These are phyloP conservation scores for Abrus precatorius DNA, from an alignment of 306 rosid genomes.

Conservation along the genomic window DNA sequence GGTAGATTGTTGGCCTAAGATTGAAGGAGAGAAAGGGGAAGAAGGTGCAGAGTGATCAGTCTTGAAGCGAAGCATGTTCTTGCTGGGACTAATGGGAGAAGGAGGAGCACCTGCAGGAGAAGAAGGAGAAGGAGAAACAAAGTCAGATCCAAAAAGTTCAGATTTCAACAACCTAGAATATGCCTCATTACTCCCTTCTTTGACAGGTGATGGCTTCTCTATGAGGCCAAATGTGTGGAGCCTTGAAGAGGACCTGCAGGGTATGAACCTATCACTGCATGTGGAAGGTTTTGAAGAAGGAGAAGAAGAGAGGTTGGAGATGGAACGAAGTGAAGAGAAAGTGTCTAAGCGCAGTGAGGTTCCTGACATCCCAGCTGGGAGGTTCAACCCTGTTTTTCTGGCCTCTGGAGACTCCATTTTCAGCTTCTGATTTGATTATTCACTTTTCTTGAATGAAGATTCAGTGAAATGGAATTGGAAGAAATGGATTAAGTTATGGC, in stretches of 20 bases:
- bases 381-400: conserved; percentile 71
- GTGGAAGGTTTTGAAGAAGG: conserved; percentile 65
- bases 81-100: conserved; percentile 85
- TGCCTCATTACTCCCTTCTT: conserved; percentile 88
- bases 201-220: conserved; percentile 83
- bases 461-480: background rate
- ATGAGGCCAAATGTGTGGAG: conserved; percentile 88
- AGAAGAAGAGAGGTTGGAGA: conserved; percentile 68
- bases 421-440: background rate
- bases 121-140: conserved; percentile 78
- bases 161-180: conserved; percentile 79
- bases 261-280: conserved; percentile 96
- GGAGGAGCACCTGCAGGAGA: conserved; percentile 49
- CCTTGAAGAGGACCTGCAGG: conserved; percentile 93
- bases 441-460: background rate
- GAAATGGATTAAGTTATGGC: background rate
- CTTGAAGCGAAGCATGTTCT: conserved; percentile 92
- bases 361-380: conserved; percentile 92
- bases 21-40: conserved; percentile 86
- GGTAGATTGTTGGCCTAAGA: conserved; percentile 63
- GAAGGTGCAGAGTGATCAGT: conserved; percentile 78
- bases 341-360: conserved; percentile 76
- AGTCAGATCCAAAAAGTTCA: conserved; percentile 95
- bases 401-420: conserved; percentile 78
- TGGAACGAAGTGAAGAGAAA: conserved; percentile 56